Conservation (phyloP, 2,329 filamentous ascomycete genomes). For the Sporothrix pseudoabietina region DNA sequence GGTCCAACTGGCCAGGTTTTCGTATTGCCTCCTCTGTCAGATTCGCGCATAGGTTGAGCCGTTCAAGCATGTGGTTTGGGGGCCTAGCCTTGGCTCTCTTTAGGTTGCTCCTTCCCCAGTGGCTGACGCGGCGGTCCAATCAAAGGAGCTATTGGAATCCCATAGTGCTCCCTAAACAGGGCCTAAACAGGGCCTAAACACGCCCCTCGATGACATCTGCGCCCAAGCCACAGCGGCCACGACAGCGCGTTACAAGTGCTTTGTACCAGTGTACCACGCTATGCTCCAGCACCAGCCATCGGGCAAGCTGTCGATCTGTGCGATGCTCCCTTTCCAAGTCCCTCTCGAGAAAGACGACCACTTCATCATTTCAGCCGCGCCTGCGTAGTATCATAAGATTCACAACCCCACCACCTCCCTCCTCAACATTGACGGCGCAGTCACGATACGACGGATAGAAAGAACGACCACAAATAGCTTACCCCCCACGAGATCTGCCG, state of each 20-base stretch:
- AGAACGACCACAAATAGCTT: background rate
- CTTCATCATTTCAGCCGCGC: background rate
- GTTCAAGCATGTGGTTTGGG: conserved; percentile 25
- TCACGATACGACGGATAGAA: background rate
- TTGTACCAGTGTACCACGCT: background rate
- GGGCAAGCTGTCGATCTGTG: conserved; percentile 21
- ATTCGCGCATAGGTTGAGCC: background rate
- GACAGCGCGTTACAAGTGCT: background rate
- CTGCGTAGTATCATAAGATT: background rate
- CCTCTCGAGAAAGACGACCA: background rate
- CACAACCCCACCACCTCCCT: background rate
- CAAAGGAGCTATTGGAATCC: background rate
- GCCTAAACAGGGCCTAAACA: background rate
- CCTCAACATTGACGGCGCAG: background rate
- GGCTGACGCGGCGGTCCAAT: conserved; percentile 17
- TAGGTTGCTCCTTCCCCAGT: background rate
- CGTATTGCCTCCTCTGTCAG: conserved; percentile 2
- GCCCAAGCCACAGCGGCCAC: conserved; percentile 26
- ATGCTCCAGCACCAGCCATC: background rate
- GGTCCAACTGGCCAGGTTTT: conserved; percentile 27
- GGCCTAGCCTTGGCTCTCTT: background rate
- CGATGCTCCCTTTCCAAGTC: conserved; percentile 7
- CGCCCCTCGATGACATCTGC: conserved; percentile 22
- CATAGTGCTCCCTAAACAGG: background rate
- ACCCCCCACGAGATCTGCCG: background rate